A percentile compares a stretch with the other conserved stretches of the same genome.
phyloP scores from a whole-genome alignment of 2,329 filamentous ascomycete species.

The Cladosporium sp. region DNA sequence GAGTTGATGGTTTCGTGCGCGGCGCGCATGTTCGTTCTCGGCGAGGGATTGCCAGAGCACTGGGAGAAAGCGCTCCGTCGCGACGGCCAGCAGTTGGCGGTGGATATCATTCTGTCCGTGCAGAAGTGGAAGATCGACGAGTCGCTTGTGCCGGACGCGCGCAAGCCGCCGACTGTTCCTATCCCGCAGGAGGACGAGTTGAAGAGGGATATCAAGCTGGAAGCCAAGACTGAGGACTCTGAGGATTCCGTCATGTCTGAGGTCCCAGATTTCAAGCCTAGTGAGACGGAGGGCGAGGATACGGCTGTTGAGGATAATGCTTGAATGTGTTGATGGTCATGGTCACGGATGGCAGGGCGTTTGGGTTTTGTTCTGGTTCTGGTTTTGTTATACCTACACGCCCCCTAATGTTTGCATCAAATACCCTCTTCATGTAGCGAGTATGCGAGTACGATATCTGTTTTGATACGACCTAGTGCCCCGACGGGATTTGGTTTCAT shows the following conservation, averaged over 20 bases:
- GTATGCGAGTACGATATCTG: too few relatives aligned
- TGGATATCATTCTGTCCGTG: slow-evolving; percentile 50
- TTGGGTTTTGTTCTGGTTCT: neutral
- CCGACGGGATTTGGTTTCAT: too few relatives aligned
- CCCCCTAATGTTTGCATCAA: too few relatives aligned
- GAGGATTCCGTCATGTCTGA: slow-evolving; percentile 20
- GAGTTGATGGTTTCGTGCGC: slow-evolving; percentile 41
- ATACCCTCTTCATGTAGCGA: too few relatives aligned
- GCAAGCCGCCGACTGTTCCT: slow-evolving; percentile 39
- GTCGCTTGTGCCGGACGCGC: slow-evolving; percentile 45
- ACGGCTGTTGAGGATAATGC: slow-evolving; percentile 13
- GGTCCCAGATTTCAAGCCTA: slow-evolving; percentile 19
- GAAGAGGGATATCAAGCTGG: slow-evolving; percentile 33
- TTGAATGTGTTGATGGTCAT: neutral
- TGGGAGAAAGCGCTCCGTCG: slow-evolving; percentile 52
- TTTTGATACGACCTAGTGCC: too few relatives aligned
- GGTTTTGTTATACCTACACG: too few relatives aligned
- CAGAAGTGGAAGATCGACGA: slow-evolving; percentile 51
- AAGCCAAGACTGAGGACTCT: slow-evolving; percentile 24
- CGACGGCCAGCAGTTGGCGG: slow-evolving; percentile 49
- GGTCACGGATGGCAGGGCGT: neutral
- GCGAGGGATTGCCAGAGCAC: slow-evolving; percentile 47
- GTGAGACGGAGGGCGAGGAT: slow-evolving; percentile 16
- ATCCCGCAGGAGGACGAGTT: slow-evolving; percentile 31
- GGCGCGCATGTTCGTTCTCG: slow-evolving; percentile 47